Conservation (phyloP, 257 asterid genomes). For the Solanum pennellii region DNA sequence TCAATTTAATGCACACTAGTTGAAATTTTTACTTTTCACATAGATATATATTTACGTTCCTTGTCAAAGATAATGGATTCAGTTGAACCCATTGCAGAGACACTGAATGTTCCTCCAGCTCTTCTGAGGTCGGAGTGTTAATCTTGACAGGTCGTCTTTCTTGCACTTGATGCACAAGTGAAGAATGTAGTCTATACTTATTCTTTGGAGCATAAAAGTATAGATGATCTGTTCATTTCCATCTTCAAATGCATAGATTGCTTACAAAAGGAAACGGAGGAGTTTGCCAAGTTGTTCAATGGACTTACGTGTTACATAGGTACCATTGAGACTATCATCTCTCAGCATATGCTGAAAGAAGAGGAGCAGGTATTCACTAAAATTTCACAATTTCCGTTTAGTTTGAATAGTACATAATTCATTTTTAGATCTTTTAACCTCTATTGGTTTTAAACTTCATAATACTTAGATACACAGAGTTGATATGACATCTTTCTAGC, state of each 20-base stretch:
- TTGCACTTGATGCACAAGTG: slow-evolving; percentile 54
- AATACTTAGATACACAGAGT: background rate
- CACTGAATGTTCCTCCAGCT: background rate
- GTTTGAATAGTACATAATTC: background rate
- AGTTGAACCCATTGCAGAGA: background rate
- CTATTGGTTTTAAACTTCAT: background rate
- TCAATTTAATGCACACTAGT: background rate
- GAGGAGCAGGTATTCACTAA: slow-evolving; percentile 56
- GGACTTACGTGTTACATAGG: slow-evolving; percentile 50
- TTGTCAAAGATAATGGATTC: background rate
- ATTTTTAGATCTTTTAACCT: background rate
- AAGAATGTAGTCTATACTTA: slow-evolving; percentile 57
- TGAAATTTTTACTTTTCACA: background rate
- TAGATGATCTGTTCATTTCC: slow-evolving; percentile 42
- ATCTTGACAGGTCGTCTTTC: slow-evolving; percentile 68
- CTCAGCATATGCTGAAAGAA: slow-evolving; percentile 85
- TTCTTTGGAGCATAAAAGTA: slow-evolving; percentile 54
- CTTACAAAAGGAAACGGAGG: slow-evolving; percentile 29
- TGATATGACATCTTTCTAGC: background rate
- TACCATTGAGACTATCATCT: slow-evolving; percentile 41
- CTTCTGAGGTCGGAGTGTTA: slow-evolving; percentile 11
- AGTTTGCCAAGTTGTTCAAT: slow-evolving; percentile 29
- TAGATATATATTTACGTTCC: background rate
- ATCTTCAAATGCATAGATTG: slow-evolving; percentile 46
- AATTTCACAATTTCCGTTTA: background rate